Evolutionary conservation across 495 filamentous ascomycete species (phyloP).

Genomic region (Amphirosellinia nigrospora): DNA sequence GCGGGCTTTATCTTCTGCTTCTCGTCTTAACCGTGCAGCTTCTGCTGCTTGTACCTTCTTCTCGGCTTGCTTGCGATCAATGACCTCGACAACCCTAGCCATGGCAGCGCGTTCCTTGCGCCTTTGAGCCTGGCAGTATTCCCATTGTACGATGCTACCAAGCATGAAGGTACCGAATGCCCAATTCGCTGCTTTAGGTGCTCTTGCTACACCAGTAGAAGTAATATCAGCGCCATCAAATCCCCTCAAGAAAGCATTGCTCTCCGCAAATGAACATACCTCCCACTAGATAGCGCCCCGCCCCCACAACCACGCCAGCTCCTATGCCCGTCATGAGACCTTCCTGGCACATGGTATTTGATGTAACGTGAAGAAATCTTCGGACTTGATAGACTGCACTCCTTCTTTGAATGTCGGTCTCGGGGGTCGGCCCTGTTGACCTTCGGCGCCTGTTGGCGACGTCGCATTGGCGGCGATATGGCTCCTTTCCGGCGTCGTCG

Average conservation of each 20-base stretch:
- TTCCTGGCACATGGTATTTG: slow-evolving; percentile 84
- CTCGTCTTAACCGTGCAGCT: slow-evolving; percentile 56
- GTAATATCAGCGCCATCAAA: slow-evolving; percentile 22
- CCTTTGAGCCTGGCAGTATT: slow-evolving; percentile 79
- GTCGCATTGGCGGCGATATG: slow-evolving; percentile 21
- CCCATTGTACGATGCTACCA: slow-evolving; percentile 69
- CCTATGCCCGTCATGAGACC: slow-evolving; percentile 83
- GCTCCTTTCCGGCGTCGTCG: slow-evolving; percentile 39
- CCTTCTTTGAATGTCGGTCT: slow-evolving; percentile 65
- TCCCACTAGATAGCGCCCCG: slow-evolving; percentile 72
- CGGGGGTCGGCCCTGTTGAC: slow-evolving; percentile 51
- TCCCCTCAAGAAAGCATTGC: not conserved
- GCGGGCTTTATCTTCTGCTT: slow-evolving; percentile 51
- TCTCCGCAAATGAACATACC: slow-evolving; percentile 55
- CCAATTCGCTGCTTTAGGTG: slow-evolving; percentile 76
- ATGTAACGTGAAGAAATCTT: slow-evolving; percentile 76
- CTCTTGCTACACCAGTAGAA: slow-evolving; percentile 44
- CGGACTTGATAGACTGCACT: slow-evolving; percentile 65
- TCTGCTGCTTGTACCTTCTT: slow-evolving; percentile 59
- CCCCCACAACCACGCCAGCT: slow-evolving; percentile 74
- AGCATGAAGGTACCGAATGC: slow-evolving; percentile 76
- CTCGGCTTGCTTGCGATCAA: slow-evolving; percentile 73
- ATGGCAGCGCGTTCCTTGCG: slow-evolving; percentile 76
- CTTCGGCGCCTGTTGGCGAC: slow-evolving; percentile 8
- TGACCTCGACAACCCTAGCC: slow-evolving; percentile 78